A percentile compares a stretch with the other conserved stretches of the same genome.
Evolutionary conservation across 139 green algal genomes (phyloP).

Genomic region (Chlorella ohadii): DNA sequence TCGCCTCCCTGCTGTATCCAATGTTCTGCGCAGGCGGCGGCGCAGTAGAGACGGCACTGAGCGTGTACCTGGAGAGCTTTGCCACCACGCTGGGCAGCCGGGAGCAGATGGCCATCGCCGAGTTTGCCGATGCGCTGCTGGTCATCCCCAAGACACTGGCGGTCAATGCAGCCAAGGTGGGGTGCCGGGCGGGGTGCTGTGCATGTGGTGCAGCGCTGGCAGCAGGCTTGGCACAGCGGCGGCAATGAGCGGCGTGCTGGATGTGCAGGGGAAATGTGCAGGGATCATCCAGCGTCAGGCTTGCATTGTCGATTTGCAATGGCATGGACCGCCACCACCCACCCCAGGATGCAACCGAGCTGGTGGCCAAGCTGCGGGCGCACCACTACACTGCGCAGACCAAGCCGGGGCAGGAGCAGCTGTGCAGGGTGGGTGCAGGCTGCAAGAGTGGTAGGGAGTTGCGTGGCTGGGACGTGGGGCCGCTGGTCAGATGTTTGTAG

Average conservation of each 20-base stretch:
- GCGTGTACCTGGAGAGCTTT: slow-evolving; percentile 95
- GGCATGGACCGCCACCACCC: no score
- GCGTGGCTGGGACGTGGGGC: no score
- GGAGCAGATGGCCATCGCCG: slow-evolving; percentile 98
- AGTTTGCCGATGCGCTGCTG: slow-evolving; percentile 93
- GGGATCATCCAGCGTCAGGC: no score
- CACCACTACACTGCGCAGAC: slow-evolving; percentile 93
- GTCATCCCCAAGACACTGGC: slow-evolving; percentile 92
- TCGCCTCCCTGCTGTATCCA: not conserved
- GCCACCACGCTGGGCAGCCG: slow-evolving; percentile 93
- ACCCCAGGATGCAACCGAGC: slow-evolving; percentile 85
- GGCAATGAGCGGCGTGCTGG: no score
- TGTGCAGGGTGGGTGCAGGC: slow-evolving; percentile 39
- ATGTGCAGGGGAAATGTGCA: no score
- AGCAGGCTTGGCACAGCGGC: no score
- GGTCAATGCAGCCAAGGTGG: slow-evolving; percentile 93
- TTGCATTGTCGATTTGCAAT: no score
- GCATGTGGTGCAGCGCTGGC: no score
- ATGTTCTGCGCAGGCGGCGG: slow-evolving; percentile 92
- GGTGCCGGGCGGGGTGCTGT: not conserved
- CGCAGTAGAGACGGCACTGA: slow-evolving; percentile 94
- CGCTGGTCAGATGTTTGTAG: not conserved
- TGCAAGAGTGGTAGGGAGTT: no score
- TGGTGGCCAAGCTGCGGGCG: slow-evolving; percentile 93
- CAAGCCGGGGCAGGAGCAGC: not conserved